These are phyloP conservation scores for Mikania micrantha DNA, from an alignment of 129 eudicot genomes.

Conservation along the genomic window DNA sequence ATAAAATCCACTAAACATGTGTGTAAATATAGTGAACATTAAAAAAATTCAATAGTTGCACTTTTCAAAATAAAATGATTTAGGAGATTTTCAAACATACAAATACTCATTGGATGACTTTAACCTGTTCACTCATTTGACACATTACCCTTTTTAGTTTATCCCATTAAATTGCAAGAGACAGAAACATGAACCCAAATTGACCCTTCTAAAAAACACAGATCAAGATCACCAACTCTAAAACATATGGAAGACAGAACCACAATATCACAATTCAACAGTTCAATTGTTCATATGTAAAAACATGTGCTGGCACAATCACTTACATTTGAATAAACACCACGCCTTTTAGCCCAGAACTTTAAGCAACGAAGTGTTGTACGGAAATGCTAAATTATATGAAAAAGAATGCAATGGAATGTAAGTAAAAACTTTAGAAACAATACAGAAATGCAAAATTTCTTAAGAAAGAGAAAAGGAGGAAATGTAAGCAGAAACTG, in stretches of 20 bases:
- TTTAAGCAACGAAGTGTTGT: slow-evolving; percentile 80
- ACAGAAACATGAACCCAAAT: slow-evolving; percentile 1
- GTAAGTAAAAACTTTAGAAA: neutral
- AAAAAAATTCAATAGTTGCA: neutral
- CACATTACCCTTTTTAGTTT: neutral
- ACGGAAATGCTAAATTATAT: slow-evolving; percentile 60
- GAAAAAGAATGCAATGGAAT: neutral
- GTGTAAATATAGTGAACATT: neutral
- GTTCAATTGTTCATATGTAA: neutral
- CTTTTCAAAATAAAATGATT: neutral
- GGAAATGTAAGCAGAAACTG: neutral
- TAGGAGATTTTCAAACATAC: neutral
- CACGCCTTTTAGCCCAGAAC: slow-evolving; percentile 93
- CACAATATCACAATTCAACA: neutral
- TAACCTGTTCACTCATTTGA: neutral
- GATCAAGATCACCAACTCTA: neutral
- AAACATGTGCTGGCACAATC: neutral
- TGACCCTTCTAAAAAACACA: neutral
- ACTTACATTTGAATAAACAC: slow-evolving; percentile 96
- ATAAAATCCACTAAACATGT: neutral
- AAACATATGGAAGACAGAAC: neutral
- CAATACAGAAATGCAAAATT: neutral
- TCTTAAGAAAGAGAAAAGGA: neutral
- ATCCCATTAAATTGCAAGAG: neutral
- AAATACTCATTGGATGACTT: neutral